Base-by-base conservation (phyloP, 139 green algal genomes). In the Asterochloris sp. region DNA sequence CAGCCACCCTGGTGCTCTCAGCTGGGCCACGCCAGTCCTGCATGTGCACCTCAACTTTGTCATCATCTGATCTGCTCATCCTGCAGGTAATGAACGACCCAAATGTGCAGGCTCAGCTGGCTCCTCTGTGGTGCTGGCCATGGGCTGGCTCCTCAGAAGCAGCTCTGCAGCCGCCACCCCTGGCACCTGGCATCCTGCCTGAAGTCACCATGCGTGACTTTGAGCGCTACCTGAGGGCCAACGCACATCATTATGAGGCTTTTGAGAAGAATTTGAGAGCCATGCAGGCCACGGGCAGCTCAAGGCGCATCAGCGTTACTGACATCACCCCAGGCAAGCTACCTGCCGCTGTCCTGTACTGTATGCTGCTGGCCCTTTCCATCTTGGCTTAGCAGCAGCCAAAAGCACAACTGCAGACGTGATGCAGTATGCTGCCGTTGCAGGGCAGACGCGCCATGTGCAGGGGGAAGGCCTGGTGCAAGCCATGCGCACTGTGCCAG, bases 401-500 rank as follows among this genome's bases (percentile, higher is more conserved):
- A 54, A 54, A n/a, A 54, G 38, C 38, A 54, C 6, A 6, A 54
- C 38, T 54, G 38, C 38, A 54, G 38, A 6, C 6, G 38, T 54
- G 38, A 54, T 10, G 38, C 38, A 54, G 38, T 54, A 54, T 54
- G 38, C 38, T 54, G 38, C 38, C 6, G 38, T 54, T 54, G 69
- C 62, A 83, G 75, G 78, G 28, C 74, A 84, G 11, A 21, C 63
- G 60, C 67, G 47, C 13, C 67, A 75, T 28, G 61, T 62, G 61
- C 89, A 93, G 76, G 93, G 93, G 2, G 91, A 96, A 68, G 92
- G 93, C 0, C 88, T 97, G 71, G 87, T 94, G 66, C 81, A 89
- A 47, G 92, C 94, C 15, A 89, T 96, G 87, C 86, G 86, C 29
- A 71, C 86, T 27, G 93, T 97, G 71, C 94, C 94, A 12, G 82